A percentile compares a stretch with the other conserved stretches of the same genome.
phyloP scores from a whole-genome alignment of 345 rosid genomes.

The Durio zibethinus region DNA sequence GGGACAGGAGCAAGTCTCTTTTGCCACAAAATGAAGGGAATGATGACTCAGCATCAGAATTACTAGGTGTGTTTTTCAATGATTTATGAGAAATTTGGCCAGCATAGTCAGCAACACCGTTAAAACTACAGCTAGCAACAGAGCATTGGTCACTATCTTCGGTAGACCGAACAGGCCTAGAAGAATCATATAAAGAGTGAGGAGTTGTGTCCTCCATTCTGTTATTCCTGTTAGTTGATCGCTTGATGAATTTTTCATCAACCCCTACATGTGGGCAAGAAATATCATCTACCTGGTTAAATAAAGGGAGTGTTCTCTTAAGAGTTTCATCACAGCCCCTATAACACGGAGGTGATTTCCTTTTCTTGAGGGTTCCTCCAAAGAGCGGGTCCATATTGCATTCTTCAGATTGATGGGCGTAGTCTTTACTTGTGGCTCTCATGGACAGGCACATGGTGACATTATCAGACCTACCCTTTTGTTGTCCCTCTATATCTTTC shows the following conservation, averaged over 20 bases:
- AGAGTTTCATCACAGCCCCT: slow-evolving; percentile 13
- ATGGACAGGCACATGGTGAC: not conserved
- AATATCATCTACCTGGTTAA: slow-evolving; percentile 14
- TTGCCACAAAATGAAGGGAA: slow-evolving; percentile 20
- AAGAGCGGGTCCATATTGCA: slow-evolving; percentile 11
- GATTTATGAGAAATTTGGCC: slow-evolving; percentile 8
- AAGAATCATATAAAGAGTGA: slow-evolving; percentile 13
- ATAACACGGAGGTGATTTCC: not conserved
- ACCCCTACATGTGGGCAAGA: not conserved
- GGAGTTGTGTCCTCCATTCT: slow-evolving; percentile 10
- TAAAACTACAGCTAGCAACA: slow-evolving; percentile 39
- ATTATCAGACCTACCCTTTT: not conserved
- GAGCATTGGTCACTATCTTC: slow-evolving; percentile 34
- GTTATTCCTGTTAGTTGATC: slow-evolving; percentile 2
- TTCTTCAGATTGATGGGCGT: slow-evolving; percentile 5
- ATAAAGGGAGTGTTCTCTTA: slow-evolving; percentile 6
- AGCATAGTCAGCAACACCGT: slow-evolving; percentile 8
- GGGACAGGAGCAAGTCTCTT: slow-evolving; percentile 8
- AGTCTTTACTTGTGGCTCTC: slow-evolving; percentile 12
- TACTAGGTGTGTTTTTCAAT: slow-evolving; percentile 7
- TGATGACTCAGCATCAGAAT: slow-evolving; percentile 36
- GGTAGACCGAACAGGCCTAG: slow-evolving; percentile 15
- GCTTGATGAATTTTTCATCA: slow-evolving; percentile 12
- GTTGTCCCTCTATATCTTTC: not conserved
- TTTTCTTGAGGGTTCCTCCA: slow-evolving; percentile 25